Conservation (phyloP, 495 filamentous ascomycete species). For the Penicillium longicatenatum region DNA sequence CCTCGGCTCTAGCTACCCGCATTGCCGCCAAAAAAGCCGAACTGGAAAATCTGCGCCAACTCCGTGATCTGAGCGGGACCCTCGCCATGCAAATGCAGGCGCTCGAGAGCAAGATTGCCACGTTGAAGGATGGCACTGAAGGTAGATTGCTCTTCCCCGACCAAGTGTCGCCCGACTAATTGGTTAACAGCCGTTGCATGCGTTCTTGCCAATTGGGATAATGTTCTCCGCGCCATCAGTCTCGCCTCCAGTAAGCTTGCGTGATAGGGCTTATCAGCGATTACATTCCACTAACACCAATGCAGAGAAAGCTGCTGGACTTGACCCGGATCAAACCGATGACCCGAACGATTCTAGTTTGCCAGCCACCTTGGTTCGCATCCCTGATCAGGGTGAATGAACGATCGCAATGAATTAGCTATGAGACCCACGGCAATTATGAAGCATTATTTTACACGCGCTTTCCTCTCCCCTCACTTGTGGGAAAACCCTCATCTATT, state of each 20-base stretch:
- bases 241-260: constrained; percentile 85
- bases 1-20: constrained; percentile 77
- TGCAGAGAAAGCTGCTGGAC: constrained; percentile 28
- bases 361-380: constrained; percentile 46
- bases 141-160: constrained; percentile 46
- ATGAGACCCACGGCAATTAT: neutral
- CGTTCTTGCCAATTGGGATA: constrained; percentile 94
- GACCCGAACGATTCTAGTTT: constrained; percentile 21
- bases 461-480: neutral
- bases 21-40: constrained; percentile 94
- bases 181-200: constrained; percentile 72
- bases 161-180: neutral
- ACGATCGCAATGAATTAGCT: neutral
- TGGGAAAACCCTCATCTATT: no score
- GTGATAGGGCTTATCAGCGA: constrained; percentile 11
- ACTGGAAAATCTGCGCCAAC: constrained; percentile 81
- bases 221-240: constrained; percentile 87
- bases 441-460: neutral
- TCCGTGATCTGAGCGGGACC: constrained; percentile 84
- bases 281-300: constrained; percentile 1
- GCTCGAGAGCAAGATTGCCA: constrained; percentile 83
- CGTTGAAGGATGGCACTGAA: constrained; percentile 91
- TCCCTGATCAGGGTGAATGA: constrained; percentile 29
- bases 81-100: constrained; percentile 90
- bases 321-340: constrained; percentile 18